phyloP scores from a whole-genome alignment of 306 rosid species.

The Inga laurina region DNA sequence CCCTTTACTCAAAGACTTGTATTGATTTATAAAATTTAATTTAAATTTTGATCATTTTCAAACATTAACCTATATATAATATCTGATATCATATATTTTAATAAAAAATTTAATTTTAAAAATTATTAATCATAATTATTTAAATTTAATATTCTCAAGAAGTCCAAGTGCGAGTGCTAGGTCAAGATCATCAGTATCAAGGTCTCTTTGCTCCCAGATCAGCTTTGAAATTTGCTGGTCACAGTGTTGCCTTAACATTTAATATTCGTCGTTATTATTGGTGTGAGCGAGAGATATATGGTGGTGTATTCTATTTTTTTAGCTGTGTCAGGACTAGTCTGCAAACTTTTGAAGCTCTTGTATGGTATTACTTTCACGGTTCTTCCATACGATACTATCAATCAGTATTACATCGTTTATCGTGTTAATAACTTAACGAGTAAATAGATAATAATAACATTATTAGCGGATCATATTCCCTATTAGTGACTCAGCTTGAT shows the following conservation, averaged over 20 bases:
- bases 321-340: not conserved
- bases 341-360: not conserved
- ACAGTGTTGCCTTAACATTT: not conserved
- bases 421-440: no score
- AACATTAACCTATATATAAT: no score
- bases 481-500: not conserved
- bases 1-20: no score
- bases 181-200: conserved; percentile 62
- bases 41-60: no score
- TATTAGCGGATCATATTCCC: not conserved
- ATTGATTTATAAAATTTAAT: no score
- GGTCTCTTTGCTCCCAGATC: conserved; percentile 59
- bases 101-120: no score
- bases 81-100: no score
- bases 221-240: conserved; percentile 14
- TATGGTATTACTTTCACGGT: not conserved
- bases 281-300: not conserved
- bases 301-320: conserved; percentile 8
- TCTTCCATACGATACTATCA: not conserved
- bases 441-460: no score
- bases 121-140: no score
- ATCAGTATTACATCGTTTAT: not conserved
- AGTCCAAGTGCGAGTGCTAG: conserved; percentile 55
- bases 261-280: not conserved
- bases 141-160: no score